Percentiles rank a stretch among this genome's conserved stretches.
phyloP scores from a whole-genome alignment of 352 stramenopile species.

The Phytophthora nicotianae region DNA sequence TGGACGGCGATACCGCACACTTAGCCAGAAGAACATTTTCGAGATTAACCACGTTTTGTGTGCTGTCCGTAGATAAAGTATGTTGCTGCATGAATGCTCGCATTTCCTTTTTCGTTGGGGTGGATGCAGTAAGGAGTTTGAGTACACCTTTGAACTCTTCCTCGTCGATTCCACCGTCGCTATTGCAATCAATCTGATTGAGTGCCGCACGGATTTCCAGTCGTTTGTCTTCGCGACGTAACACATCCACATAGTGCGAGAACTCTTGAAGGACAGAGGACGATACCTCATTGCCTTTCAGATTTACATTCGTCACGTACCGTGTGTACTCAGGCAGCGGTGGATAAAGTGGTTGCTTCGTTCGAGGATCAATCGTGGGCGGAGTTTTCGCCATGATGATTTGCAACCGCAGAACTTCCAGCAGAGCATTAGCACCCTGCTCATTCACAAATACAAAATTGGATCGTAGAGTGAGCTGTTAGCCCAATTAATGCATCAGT shows the following conservation, averaged over 20 bases:
- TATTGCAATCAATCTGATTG: constrained; percentile 75
- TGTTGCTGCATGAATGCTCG: constrained; percentile 67
- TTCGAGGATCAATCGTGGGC: constrained; percentile 51
- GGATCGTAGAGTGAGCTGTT: background rate
- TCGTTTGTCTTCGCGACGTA: constrained; percentile 77
- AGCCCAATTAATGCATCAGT: background rate
- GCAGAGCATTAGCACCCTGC: constrained; percentile 69
- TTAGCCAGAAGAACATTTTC: constrained; percentile 80
- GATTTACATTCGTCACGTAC: constrained; percentile 74
- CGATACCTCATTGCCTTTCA: constrained; percentile 85
- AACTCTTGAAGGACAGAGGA: constrained; percentile 61
- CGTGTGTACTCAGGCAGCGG: constrained; percentile 61
- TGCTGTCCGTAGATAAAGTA: constrained; percentile 46
- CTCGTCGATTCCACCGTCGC: constrained; percentile 61
- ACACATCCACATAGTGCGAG: constrained; percentile 73
- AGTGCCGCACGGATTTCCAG: constrained; percentile 78
- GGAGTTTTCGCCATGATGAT: constrained; percentile 75
- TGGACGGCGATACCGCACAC: constrained; percentile 71
- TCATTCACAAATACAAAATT: background rate
- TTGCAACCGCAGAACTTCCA: constrained; percentile 81
- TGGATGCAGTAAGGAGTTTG: constrained; percentile 72
- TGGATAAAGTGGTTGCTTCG: constrained; percentile 52
- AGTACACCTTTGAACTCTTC: constrained; percentile 81
- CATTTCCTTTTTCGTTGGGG: constrained; percentile 82
- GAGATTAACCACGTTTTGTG: constrained; percentile 60